These are phyloP conservation scores for Strombidium stylifer DNA, from an alignment of 73 alveolate genomes.

Conservation along the genomic window DNA sequence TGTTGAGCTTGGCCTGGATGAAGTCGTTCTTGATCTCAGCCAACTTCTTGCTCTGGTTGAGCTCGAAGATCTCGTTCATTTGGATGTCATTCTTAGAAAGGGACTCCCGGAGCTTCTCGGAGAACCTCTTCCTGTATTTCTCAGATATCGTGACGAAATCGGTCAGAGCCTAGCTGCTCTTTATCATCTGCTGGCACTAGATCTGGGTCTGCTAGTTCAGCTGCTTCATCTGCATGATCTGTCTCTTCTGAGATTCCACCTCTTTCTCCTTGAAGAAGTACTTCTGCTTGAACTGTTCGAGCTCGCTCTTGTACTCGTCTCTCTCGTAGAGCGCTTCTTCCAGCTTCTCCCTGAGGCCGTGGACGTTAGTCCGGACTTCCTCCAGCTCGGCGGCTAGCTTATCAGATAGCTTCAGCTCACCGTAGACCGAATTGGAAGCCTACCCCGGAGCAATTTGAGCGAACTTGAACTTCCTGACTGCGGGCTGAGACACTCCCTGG, in stretches of 20 bases:
- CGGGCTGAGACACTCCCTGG: background rate
- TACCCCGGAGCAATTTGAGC: background rate
- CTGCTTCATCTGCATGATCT: background rate
- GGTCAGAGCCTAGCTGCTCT: slow-evolving; percentile 18
- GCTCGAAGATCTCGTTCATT: slow-evolving; percentile 5
- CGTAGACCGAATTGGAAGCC: slow-evolving; percentile 49
- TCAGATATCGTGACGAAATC: slow-evolving; percentile 15
- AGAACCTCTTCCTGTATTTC: slow-evolving; percentile 6
- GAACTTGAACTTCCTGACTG: background rate
- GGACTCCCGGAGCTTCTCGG: slow-evolving; percentile 3
- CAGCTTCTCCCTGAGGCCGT: background rate
- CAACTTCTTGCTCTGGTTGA: background rate
- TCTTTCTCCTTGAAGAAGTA: background rate
- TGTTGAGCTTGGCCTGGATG: slow-evolving; percentile 18
- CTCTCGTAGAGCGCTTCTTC: slow-evolving; percentile 27
- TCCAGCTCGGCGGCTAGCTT: slow-evolving; percentile 36
- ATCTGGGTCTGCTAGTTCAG: background rate
- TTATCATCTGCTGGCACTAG: background rate
- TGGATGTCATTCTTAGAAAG: background rate
- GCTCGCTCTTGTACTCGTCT: slow-evolving; percentile 24
- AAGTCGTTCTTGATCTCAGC: slow-evolving; percentile 24
- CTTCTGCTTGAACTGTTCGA: slow-evolving; percentile 4
- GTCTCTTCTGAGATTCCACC: background rate
- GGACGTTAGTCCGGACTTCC: slow-evolving; percentile 14
- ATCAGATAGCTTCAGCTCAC: slow-evolving; percentile 62